Percentiles rank a stretch among this genome's conserved stretches.
Evolutionary conservation across 2,329 filamentous ascomycete genomes (phyloP).

Genomic region (Ascosphaera apis): DNA sequence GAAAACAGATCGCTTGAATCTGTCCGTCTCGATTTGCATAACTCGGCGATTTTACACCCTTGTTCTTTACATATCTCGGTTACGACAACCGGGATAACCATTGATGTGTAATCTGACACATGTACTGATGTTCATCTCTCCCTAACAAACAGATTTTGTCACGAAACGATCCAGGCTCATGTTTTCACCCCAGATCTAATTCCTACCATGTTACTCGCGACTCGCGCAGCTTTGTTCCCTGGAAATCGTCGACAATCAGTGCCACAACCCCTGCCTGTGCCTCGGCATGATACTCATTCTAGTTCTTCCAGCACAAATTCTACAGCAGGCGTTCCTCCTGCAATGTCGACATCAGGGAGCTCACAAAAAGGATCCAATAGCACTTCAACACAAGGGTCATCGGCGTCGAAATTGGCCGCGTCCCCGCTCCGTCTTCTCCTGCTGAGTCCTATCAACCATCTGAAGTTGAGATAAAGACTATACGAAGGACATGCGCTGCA

Average conservation of each 20-base stretch:
- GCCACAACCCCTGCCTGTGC: neutral
- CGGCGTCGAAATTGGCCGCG: neutral
- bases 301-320: conserved; percentile 6
- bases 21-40: no score
- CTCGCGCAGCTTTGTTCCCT: conserved; percentile 65
- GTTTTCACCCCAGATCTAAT: conserved; percentile 41
- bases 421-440: conserved; percentile 3
- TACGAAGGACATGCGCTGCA: conserved; percentile 22
- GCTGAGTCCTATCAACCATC: conserved; percentile 8
- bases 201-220: conserved; percentile 33
- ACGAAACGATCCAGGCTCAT: conserved; percentile 30
- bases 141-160: conserved; percentile 18
- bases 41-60: no score
- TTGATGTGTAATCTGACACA: neutral
- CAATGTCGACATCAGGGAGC: conserved; percentile 6
- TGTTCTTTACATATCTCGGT: no score
- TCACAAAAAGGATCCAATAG: neutral
- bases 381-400: neutral
- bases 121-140: neutral
- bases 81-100: neutral
- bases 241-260: conserved; percentile 30
- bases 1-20: no score
- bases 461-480: conserved; percentile 14
- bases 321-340: conserved; percentile 8
- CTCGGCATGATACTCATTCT: neutral